Percentiles rank a stretch among this genome's conserved stretches.
Evolutionary conservation across 73 alveolate species (phyloP).

Genomic region (Blepharisma stoltei): DNA sequence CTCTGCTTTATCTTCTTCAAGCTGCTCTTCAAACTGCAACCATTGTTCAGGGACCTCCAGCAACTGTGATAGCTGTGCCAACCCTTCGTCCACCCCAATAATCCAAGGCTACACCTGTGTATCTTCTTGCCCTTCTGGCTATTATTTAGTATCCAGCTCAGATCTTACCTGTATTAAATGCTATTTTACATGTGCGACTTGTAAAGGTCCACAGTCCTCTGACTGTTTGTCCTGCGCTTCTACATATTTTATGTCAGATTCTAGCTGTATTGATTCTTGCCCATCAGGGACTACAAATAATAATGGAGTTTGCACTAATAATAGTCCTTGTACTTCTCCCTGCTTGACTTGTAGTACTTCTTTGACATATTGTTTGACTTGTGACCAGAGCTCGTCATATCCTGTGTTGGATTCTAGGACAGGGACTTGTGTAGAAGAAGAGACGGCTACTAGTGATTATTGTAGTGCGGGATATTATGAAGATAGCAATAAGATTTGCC

Average conservation of each 20-base stretch:
- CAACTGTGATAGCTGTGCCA: background rate
- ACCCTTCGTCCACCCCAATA: background rate
- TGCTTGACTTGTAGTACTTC: slow-evolving; percentile 9
- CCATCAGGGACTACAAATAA: slow-evolving; percentile 14
- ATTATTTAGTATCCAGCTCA: background rate
- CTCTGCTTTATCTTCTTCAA: background rate
- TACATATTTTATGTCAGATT: background rate
- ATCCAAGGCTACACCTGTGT: background rate
- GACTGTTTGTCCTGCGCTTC: background rate
- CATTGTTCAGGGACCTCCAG: background rate
- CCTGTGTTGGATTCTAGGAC: background rate
- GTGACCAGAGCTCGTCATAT: background rate
- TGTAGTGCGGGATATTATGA: slow-evolving; percentile 7
- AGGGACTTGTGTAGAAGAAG: no score
- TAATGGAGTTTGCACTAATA: background rate
- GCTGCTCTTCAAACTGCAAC: background rate
- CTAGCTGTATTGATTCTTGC: background rate
- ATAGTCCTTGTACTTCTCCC: slow-evolving; percentile 24
- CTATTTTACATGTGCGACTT: background rate
- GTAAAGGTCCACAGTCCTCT: background rate
- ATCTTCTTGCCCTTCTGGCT: background rate
- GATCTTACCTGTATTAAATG: slow-evolving; percentile 12
- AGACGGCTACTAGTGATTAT: no score
- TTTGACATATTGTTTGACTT: background rate
- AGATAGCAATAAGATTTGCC: background rate